phyloP scores from a whole-genome alignment of 495 filamentous ascomycete genomes.

The Cryomyces minteri region DNA sequence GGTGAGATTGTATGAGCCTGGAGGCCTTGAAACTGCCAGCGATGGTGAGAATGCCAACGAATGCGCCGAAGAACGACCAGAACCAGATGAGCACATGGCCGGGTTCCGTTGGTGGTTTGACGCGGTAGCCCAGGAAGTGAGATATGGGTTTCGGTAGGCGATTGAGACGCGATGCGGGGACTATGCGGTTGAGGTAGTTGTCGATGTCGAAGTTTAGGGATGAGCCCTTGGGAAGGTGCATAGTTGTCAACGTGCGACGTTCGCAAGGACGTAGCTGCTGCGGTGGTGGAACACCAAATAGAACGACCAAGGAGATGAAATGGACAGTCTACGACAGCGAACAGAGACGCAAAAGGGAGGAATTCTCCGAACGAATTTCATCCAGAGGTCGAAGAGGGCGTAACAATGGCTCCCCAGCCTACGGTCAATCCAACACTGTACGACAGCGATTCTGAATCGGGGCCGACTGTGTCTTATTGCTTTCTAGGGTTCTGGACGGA shows the following conservation, averaged over 20 bases:
- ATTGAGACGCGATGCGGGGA: constrained; percentile 13
- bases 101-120: constrained; percentile 10
- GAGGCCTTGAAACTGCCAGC: constrained; percentile 12
- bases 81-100: constrained; percentile 10
- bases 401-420: neutral
- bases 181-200: constrained; percentile 11
- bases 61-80: constrained; percentile 13
- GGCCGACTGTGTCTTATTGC: no score
- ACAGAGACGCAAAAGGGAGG: neutral
- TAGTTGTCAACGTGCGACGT: neutral
- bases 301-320: neutral
- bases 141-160: constrained; percentile 11
- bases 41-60: constrained; percentile 13
- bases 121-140: constrained; percentile 16
- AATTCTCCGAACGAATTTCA: neutral
- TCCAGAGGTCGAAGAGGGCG: neutral
- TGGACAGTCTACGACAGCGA: neutral
- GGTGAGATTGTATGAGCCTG: constrained; percentile 1
- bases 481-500: no score
- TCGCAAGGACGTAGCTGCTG: neutral
- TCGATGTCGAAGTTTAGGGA: constrained; percentile 17
- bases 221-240: neutral
- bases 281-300: neutral
- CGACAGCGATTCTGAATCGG: no score
- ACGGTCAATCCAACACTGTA: no score